A percentile compares a stretch with the other conserved stretches of the same genome.
Conservation (phyloP, 495 filamentous ascomycete genomes). For the Penicillium coprophilum region DNA sequence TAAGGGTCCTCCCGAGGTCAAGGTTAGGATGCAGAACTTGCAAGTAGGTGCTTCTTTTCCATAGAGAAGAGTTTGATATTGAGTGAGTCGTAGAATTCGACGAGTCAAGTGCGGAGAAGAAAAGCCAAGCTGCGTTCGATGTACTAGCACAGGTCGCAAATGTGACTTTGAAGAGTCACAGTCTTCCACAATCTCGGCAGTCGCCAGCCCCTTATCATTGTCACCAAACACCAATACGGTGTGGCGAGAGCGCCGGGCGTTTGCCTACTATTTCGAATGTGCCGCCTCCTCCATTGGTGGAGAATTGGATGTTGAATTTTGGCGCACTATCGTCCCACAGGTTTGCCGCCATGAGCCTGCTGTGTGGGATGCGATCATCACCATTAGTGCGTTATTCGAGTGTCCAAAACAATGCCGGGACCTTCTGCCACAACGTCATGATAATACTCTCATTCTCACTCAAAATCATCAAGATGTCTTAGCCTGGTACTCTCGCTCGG, state of each 20-base stretch:
- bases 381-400: slow-evolving; percentile 56
- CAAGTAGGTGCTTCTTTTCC: slow-evolving; percentile 30
- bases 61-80: slow-evolving; percentile 1
- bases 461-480: slow-evolving; percentile 45
- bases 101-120: slow-evolving; percentile 59
- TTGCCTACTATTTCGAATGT: slow-evolving; percentile 41
- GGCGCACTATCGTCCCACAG: slow-evolving; percentile 56
- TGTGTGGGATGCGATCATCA: slow-evolving; percentile 57
- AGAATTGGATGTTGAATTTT: slow-evolving; percentile 54
- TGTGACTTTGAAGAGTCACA: slow-evolving; percentile 38
- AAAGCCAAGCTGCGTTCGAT: slow-evolving; percentile 48
- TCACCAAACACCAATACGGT: slow-evolving; percentile 24
- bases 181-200: slow-evolving; percentile 1
- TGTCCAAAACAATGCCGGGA: slow-evolving; percentile 24
- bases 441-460: slow-evolving; percentile 29
- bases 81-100: slow-evolving; percentile 36
- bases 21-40: slow-evolving; percentile 42
- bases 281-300: slow-evolving; percentile 38
- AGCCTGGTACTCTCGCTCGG: slow-evolving; percentile 45
- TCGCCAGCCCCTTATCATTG: slow-evolving; percentile 20
- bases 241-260: slow-evolving; percentile 42
- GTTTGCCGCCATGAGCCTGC: slow-evolving; percentile 57
- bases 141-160: slow-evolving; percentile 51
- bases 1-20: slow-evolving; percentile 23
- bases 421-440: slow-evolving; percentile 9